Base-by-base conservation (phyloP, 805 yeast species). In the Candida xiaguanensis region DNA sequence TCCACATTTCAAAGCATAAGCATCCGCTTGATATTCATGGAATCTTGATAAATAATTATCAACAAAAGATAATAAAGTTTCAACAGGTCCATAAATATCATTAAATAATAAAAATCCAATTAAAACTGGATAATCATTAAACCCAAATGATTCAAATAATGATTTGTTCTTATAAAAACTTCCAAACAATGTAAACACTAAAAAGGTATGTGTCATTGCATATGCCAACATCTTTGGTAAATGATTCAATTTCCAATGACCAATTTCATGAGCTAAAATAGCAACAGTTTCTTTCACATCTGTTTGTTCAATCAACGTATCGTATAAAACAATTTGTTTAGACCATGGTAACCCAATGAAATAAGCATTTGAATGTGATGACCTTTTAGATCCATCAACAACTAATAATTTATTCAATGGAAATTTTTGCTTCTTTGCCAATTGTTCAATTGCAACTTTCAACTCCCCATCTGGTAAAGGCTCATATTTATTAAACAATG, bases 261-360 rank as follows among this genome's bases (percentile, higher is more conserved):
- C 99, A 50, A 93, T 83, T 68, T 93, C 99, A 58, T 93, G 99
- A n/a, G 95, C 98, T 48, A 91, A 72, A 1, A 93, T 96, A 38
- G 98, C 97, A 38, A 89, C 87, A 29, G 89, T 86, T 63, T 93
- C 95, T 31, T 74, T 76, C 20, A 78, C 75, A 22, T 89, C 65
- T 24, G 89, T 81, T 43, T 86, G 83, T 45, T 85, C 79, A 47
- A 93, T 82, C 65, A 93, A 75, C 8, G 97, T 93, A 53, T 93
- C 99, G 58, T 73, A 93, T 31, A 93, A 75, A 37, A 93, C 98
- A 65, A 93, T 93, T 63, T 90, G 91, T 65, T 93, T 93, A 42
- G 88, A 82, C 91, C 97, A 91, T 29, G 99, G 99, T 53, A 93
- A 74, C 4, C 99, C 99, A 50, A 85, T 78, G 58, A 93, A 93